phyloP scores from a whole-genome alignment of 306 rosid genomes.

The Rosa persica region DNA sequence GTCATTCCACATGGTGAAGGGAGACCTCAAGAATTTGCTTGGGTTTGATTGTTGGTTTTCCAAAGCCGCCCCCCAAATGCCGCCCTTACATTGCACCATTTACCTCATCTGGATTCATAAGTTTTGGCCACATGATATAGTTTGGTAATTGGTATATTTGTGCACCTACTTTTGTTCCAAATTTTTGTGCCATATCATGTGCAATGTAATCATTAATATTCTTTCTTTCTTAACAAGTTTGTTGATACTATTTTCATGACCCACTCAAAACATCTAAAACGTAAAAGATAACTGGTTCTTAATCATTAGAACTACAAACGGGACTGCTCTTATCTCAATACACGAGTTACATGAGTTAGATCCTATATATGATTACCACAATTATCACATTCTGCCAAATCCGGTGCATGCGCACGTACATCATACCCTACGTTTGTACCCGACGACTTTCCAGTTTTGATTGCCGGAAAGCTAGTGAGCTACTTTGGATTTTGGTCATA shows the following conservation, averaged over 20 bases:
- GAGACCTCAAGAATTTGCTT: background rate
- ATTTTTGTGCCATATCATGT: background rate
- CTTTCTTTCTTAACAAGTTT: background rate
- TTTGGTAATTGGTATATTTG: background rate
- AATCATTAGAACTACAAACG: background rate
- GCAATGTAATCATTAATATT: background rate
- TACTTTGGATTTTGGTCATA: background rate
- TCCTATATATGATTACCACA: background rate
- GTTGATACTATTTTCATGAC: background rate
- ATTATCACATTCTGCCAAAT: background rate
- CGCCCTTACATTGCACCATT: background rate
- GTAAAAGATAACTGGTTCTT: background rate
- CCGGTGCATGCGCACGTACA: background rate
- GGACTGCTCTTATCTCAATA: no score
- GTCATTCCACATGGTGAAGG: background rate
- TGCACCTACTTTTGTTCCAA: background rate
- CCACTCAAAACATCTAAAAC: background rate
- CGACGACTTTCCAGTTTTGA: background rate
- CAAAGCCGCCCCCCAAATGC: conserved; percentile 11
- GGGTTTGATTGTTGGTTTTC: background rate
- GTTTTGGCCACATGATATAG: background rate
- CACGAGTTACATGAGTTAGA: no score
- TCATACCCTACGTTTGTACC: background rate
- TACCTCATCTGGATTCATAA: background rate
- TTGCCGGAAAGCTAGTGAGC: conserved; percentile 10